Conservation (phyloP, 179 eudicot genomes). For the Beta lomatogona region DNA sequence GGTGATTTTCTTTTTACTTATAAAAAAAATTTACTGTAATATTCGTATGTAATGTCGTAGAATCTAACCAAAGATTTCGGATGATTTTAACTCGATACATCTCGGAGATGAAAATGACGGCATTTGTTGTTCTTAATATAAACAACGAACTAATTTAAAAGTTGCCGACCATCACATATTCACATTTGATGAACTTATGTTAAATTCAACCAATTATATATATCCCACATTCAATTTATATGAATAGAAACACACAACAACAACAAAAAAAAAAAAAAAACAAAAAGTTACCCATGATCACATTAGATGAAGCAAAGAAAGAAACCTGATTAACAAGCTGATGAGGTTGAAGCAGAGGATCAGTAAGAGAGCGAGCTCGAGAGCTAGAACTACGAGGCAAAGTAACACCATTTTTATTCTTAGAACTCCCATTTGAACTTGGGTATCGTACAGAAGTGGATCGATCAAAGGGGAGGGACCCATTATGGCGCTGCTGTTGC, state of each 20-base stretch:
- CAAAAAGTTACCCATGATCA: too few species aligned
- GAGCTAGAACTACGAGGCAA: conserved; percentile 80
- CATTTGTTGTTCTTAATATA: too few species aligned
- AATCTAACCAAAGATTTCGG: too few species aligned
- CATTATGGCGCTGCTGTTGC: conserved; percentile 41
- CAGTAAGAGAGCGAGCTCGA: conserved; percentile 67
- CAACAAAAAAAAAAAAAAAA: too few species aligned
- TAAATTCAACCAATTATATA: not conserved
- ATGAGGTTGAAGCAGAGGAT: conserved; percentile 72
- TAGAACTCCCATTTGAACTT: conserved; percentile 15
- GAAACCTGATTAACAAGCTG: conserved; percentile 39
- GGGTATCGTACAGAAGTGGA: conserved; percentile 65
- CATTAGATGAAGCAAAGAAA: not conserved
- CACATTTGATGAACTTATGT: not conserved
- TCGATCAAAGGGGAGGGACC: conserved; percentile 56
- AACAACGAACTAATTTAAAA: too few species aligned
- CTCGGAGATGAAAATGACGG: too few species aligned
- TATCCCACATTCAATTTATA: not conserved
- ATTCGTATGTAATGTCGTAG: too few species aligned
- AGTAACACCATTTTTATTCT: conserved; percentile 27
- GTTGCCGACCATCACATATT: too few species aligned
- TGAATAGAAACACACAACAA: not conserved
- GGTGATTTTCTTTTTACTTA: too few species aligned
- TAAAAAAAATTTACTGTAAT: too few species aligned
- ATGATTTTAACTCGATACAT: too few species aligned